These are phyloP conservation scores for Moricandia moricandioides DNA, from an alignment of 345 rosid species.

Conservation along the genomic window DNA sequence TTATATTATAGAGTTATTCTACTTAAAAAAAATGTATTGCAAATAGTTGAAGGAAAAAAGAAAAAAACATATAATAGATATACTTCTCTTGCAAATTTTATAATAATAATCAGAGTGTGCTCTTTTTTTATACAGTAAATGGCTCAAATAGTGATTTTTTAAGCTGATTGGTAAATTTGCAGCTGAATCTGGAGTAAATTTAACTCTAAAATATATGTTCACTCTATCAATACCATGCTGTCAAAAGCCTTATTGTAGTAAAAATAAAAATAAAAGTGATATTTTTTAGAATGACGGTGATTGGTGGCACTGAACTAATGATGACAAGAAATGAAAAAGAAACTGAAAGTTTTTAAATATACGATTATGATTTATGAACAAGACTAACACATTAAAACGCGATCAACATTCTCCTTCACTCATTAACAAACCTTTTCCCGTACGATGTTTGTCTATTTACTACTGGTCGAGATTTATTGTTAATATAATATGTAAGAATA, in stretches of 20 bases:
- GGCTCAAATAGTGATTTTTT: too few species aligned
- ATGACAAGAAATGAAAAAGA: slow-evolving; percentile 11
- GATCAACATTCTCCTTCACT: slow-evolving; percentile 15
- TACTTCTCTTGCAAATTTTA: too few species aligned
- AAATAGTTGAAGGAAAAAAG: too few species aligned
- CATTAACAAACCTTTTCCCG: slow-evolving; percentile 19
- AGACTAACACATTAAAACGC: not conserved
- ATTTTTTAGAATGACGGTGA: slow-evolving; percentile 6
- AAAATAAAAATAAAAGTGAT: slow-evolving; percentile 5
- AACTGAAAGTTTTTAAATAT: not conserved
- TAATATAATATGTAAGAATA: slow-evolving; percentile 7
- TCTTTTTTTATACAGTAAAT: too few species aligned
- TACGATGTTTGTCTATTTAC: slow-evolving; percentile 30
- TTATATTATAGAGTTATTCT: too few species aligned
- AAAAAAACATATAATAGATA: too few species aligned
- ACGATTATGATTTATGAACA: slow-evolving; percentile 19
- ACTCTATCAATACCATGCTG: too few species aligned
- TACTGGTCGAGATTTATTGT: slow-evolving; percentile 22
- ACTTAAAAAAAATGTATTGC: too few species aligned
- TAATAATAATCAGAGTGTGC: too few species aligned
- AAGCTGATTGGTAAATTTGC: too few species aligned
- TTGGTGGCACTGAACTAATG: slow-evolving; percentile 20
- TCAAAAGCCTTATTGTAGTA: not conserved
- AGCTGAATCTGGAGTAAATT: too few species aligned
- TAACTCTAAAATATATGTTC: too few species aligned